Conservation (phyloP, 2,329 filamentous ascomycete species). For the Aureobasidium sp. region DNA sequence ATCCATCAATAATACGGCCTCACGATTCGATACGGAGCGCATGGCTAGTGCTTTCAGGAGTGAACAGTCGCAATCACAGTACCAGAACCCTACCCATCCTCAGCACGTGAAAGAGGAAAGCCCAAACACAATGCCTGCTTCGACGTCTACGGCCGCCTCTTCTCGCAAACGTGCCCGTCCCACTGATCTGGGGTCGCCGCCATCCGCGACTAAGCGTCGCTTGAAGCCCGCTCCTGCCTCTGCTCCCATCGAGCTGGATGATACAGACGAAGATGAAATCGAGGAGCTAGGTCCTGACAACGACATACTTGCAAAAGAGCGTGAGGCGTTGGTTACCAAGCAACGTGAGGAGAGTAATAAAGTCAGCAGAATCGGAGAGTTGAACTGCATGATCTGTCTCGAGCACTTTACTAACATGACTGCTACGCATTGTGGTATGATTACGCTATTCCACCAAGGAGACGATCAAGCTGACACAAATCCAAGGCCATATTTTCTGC, state of each 20-base stretch:
- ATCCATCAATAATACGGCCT: not conserved
- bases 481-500: slow-evolving; percentile 55
- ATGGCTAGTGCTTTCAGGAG: not conserved
- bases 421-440: slow-evolving; percentile 53
- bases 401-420: slow-evolving; percentile 54
- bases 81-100: not conserved
- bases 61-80: not conserved
- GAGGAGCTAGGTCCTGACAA: slow-evolving; percentile 18
- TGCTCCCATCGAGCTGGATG: not conserved
- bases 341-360: slow-evolving; percentile 31
- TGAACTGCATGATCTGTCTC: slow-evolving; percentile 59
- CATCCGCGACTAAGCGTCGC: slow-evolving; percentile 5
- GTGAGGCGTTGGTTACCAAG: slow-evolving; percentile 42
- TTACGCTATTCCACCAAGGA: no score
- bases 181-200: not conserved
- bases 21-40: not conserved
- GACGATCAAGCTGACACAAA: slow-evolving; percentile 10
- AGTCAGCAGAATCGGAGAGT: slow-evolving; percentile 32
- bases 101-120: not conserved
- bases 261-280: not conserved
- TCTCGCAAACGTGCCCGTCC: slow-evolving; percentile 7
- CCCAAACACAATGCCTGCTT: not conserved
- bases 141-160: not conserved
- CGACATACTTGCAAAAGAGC: slow-evolving; percentile 46
- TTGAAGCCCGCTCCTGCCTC: not conserved